Percentiles rank a stretch among this genome's conserved stretches.
Conservation (phyloP, 2,329 filamentous ascomycete genomes). For the Fusarium sp. region DNA sequence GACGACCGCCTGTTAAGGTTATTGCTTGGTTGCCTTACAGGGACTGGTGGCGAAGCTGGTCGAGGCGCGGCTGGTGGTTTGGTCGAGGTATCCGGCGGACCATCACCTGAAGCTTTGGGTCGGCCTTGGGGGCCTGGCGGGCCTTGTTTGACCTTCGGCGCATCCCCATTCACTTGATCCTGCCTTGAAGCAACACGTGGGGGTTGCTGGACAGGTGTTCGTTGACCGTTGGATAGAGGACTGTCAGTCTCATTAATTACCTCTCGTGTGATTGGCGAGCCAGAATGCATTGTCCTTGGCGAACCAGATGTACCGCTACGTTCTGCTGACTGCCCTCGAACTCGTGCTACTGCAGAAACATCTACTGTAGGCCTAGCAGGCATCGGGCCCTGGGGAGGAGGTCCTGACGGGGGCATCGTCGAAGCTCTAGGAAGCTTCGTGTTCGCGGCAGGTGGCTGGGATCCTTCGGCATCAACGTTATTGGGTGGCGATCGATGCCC, state of each 20-base stretch:
- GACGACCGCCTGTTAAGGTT: constrained; percentile 70
- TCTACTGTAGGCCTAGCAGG: constrained; percentile 60
- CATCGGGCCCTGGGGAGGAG: constrained; percentile 66
- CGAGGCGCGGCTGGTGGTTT: constrained; percentile 52
- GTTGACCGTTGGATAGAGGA: constrained; percentile 67
- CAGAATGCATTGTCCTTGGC: constrained; percentile 48
- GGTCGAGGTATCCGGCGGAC: constrained; percentile 66
- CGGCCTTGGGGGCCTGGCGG: constrained; percentile 53
- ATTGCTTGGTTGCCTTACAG: constrained; percentile 67
- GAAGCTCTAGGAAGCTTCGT: constrained; percentile 51
- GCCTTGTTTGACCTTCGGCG: constrained; percentile 50
- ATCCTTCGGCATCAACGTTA: constrained; percentile 53
- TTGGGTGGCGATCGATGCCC: constrained; percentile 55
- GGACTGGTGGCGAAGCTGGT: constrained; percentile 68
- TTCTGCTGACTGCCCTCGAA: constrained; percentile 63
- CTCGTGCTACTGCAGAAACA: constrained; percentile 55
- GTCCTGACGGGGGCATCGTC: constrained; percentile 56
- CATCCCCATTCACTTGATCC: constrained; percentile 48
- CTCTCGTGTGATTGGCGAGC: constrained; percentile 56
- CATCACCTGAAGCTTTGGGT: constrained; percentile 75
- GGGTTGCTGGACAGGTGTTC: constrained; percentile 68
- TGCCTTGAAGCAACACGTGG: constrained; percentile 52
- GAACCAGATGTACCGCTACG: constrained; percentile 53
- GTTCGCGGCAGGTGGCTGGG: constrained; percentile 50
- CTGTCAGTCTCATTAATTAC: constrained; percentile 60